Evolutionary conservation across 257 asterid genomes (phyloP).

Genomic region (Fraxinus anomala): DNA sequence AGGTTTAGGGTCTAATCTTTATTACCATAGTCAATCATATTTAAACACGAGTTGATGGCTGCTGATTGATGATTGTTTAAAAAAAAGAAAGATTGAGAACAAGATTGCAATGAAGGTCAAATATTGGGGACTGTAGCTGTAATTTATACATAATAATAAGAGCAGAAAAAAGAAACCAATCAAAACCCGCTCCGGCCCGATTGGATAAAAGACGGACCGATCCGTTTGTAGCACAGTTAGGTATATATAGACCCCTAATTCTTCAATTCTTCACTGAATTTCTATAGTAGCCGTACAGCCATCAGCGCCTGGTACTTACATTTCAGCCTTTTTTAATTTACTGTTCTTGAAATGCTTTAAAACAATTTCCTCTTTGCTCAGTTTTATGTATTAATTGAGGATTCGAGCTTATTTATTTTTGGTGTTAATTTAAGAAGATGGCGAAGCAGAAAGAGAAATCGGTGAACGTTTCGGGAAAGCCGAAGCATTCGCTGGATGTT

Average conservation of each 20-base stretch:
- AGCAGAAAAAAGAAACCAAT: too few species aligned
- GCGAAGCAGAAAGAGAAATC: conserved; percentile 76
- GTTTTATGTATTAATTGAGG: neutral
- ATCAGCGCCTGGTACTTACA: neutral
- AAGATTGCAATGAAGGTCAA: too few species aligned
- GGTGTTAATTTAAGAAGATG: conserved; percentile 35
- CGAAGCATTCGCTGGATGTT: conserved; percentile 84
- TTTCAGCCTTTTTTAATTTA: neutral
- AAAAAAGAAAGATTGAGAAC: too few species aligned
- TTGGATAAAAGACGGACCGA: too few species aligned
- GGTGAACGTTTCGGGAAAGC: conserved; percentile 87
- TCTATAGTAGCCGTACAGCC: neutral
- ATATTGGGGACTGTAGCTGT: too few species aligned
- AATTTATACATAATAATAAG: too few species aligned
- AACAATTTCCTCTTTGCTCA: neutral
- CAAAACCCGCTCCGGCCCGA: too few species aligned
- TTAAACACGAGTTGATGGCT: too few species aligned
- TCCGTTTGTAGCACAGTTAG: too few species aligned
- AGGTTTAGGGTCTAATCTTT: neutral
- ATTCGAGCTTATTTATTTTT: neutral
- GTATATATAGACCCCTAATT: too few species aligned
- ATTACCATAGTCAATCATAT: neutral
- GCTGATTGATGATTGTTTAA: too few species aligned
- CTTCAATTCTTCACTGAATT: neutral
- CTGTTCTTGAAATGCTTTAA: neutral